These are phyloP conservation scores for Eimeria sp. DNA, from an alignment of 169 alveolate genomes.

Conservation along the genomic window DNA sequence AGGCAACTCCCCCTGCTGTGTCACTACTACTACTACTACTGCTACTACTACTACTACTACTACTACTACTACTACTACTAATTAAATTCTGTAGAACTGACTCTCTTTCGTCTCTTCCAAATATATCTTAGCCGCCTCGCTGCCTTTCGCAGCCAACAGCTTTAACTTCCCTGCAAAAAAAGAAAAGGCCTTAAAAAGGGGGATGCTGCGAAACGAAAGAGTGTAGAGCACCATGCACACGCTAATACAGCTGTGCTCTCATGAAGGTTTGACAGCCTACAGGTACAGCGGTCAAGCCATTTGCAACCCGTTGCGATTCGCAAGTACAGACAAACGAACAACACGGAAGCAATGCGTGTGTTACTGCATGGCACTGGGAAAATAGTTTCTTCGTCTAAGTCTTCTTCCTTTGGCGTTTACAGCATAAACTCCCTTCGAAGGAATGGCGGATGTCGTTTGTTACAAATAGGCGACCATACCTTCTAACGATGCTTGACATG, in stretches of 20 bases:
- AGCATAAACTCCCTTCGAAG: background rate
- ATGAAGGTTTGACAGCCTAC: background rate
- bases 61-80: no score
- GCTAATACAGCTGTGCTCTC: background rate
- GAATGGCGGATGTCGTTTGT: background rate
- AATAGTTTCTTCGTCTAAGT: background rate
- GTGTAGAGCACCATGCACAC: background rate
- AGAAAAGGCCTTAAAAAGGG: background rate
- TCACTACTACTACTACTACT: no score
- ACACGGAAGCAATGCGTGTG: background rate
- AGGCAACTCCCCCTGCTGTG: background rate
- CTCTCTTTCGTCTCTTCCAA: conserved; percentile 54
- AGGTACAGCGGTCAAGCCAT: background rate
- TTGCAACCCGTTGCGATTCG: background rate
- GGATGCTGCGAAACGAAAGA: background rate
- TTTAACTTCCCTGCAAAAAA: conserved; percentile 19
- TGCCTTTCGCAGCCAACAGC: conserved; percentile 68
- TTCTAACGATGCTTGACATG: conserved; percentile 31
- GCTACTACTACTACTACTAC: no score
- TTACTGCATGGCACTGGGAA: background rate
- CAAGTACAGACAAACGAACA: background rate
- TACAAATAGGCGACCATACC: no score
- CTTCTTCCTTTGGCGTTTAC: background rate
- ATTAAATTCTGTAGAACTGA: background rate
- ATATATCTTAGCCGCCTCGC: conserved; percentile 56